Evolutionary conservation across 306 rosid genomes (phyloP).

Genomic region (Quercus robur): DNA sequence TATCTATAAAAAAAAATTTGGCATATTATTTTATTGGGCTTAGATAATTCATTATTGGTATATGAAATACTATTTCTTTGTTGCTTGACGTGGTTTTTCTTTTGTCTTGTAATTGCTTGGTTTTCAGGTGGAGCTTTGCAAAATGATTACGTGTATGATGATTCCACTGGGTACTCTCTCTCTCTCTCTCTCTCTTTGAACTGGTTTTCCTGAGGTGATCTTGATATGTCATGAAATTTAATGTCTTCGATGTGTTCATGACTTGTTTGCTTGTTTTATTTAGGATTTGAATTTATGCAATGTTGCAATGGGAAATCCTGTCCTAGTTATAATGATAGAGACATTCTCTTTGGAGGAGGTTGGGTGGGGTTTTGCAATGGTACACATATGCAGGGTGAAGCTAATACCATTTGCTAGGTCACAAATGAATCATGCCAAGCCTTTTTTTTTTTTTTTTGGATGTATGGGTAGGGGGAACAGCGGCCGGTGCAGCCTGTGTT

Average conservation of each 20-base stretch:
- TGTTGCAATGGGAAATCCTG: background rate
- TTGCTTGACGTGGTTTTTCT: slow-evolving; percentile 4
- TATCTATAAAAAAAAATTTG: background rate
- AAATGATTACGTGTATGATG: slow-evolving; percentile 60
- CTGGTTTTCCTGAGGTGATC: background rate
- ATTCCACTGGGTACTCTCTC: slow-evolving; percentile 56
- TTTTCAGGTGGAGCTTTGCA: slow-evolving; percentile 46
- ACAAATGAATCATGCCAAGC: background rate
- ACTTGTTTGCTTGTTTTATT: background rate
- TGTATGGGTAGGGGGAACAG: too few relatives aligned
- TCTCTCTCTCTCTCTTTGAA: slow-evolving; percentile 8
- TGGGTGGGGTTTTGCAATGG: background rate
- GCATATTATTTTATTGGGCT: too few relatives aligned
- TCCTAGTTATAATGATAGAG: background rate
- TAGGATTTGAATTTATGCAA: background rate
- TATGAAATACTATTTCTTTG: slow-evolving; percentile 14
- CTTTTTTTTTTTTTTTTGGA: background rate
- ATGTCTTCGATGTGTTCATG: background rate
- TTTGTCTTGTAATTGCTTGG: slow-evolving; percentile 10
- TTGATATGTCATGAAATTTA: background rate
- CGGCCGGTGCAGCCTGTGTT: too few relatives aligned
- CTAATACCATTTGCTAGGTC: background rate
- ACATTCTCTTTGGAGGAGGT: background rate
- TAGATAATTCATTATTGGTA: background rate
- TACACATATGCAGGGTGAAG: background rate